These are phyloP conservation scores for Vicia faba DNA, from an alignment of 306 rosid species.

Conservation along the genomic window DNA sequence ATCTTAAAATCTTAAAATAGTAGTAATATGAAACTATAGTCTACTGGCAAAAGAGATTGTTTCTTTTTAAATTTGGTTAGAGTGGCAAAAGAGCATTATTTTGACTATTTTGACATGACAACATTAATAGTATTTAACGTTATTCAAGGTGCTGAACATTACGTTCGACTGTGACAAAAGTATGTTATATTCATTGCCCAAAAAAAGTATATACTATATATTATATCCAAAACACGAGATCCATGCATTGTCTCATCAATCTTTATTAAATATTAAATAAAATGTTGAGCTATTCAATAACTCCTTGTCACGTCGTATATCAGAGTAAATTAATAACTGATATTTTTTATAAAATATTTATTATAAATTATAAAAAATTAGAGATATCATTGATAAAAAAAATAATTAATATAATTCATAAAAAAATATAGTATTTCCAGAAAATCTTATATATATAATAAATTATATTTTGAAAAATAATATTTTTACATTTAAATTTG, in stretches of 20 bases:
- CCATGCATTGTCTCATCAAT: constrained; percentile 2
- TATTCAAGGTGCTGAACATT: not conserved
- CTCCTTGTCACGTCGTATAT: not conserved
- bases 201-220: not conserved
- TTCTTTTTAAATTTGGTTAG: not conserved
- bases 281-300: not conserved
- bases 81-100: not conserved
- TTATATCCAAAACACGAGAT: constrained; percentile 31
- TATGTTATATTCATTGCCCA: not conserved
- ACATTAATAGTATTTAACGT: not conserved
- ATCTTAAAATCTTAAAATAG: no score
- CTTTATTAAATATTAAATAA: not conserved
- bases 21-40: no score
- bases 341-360: no score
- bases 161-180: not conserved
- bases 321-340: no score
- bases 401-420: no score
- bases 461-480: no score
- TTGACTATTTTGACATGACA: not conserved
- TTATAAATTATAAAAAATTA: no score
- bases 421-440: no score
- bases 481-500: no score
- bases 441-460: no score
- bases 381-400: no score
- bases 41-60: not conserved